Base-by-base conservation (phyloP, 495 filamentous ascomycete genomes). In the Chlorociboria aeruginascens region DNA sequence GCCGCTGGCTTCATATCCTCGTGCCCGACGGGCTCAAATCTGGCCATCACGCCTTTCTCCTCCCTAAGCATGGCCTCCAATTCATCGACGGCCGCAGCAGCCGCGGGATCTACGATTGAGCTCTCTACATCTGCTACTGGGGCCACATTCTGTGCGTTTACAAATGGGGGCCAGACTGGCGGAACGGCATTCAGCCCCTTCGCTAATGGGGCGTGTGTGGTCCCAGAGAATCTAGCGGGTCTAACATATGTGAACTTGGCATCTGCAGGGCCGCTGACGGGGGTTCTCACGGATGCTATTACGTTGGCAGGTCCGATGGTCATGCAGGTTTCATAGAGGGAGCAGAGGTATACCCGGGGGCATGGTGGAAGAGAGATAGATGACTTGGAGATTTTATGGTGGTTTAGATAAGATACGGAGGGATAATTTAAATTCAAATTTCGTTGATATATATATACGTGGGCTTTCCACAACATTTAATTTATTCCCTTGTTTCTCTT, bases 31-130 rank as follows among this genome's bases (percentile, higher is more conserved):
- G 79, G 81, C 60, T 67, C 69, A 6, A 53, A 58, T 14, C 68
- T 82, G 0, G 73, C 76, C 8, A 69, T 83, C 45, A 78, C 71
- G 59, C 68, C 77, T 3, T 82, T 78, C 64, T 70, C 74, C 1
- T 51, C 57, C 11, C 49, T 78, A 2, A 53, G 59, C n/a, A 42
- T 39, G 35, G 62, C 62, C 39, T 65, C 72, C 31, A 64, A 63
- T 32, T 51, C 61, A 32, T 69, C 70, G 17, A 69, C 73, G 38
- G 63, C 67, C 46, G 65, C 66, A 30, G 54, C 73, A 37, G 40
- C 34, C 3, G 50, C 48, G 8, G 52, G 50, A 25, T 13, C 44
- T 9, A 16, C n/a, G 7, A 16, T 50, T 10, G 33, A 38, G 7
- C 32, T 46, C 25, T 43, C 33, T 13, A 50, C 59, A 16, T 63